Conservation (phyloP, 2,329 filamentous ascomycete species). For the Proliferodiscus dingleyae region DNA sequence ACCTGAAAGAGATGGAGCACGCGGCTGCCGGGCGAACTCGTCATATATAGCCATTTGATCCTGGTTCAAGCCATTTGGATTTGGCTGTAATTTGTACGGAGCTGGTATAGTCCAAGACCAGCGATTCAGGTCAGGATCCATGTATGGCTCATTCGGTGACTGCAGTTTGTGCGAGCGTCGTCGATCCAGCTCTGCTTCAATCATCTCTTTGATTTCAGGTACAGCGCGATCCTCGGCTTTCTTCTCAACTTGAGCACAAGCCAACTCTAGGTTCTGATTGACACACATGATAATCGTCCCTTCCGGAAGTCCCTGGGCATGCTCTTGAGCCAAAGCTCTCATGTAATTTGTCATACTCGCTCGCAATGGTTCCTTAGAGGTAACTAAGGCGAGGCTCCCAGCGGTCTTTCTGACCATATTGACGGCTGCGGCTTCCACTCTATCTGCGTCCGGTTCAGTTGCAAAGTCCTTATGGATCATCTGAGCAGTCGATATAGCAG, state of each 20-base stretch:
- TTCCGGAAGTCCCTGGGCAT: constrained; percentile 80
- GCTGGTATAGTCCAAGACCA: constrained; percentile 94
- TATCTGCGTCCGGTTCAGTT: constrained; percentile 84
- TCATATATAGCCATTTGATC: constrained; percentile 96
- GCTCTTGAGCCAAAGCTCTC: constrained; percentile 60
- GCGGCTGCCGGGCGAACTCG: constrained; percentile 84
- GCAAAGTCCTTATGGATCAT: constrained; percentile 96
- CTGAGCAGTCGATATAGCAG: constrained; percentile 91
- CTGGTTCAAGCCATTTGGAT: constrained; percentile 68
- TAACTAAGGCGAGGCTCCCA: constrained; percentile 91
- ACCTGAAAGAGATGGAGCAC: constrained; percentile 54
- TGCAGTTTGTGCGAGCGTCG: constrained; percentile 71
- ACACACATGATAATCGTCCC: constrained; percentile 98
- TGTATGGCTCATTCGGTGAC: constrained; percentile 77
- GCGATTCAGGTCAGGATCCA: constrained; percentile 74
- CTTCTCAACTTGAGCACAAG: constrained; percentile 90
- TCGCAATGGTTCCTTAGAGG: constrained; percentile 91
- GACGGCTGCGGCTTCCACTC: constrained; percentile 78
- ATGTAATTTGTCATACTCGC: constrained; percentile 98
- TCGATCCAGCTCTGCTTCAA: constrained; percentile 73
- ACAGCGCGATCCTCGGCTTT: constrained; percentile 91
- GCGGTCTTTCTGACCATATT: constrained; percentile 94
- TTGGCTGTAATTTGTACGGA: constrained; percentile 80
- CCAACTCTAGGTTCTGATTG: constrained; percentile 92
- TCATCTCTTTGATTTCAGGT: constrained; percentile 90